Base-by-base conservation (phyloP, 2,329 filamentous ascomycete genomes). In the Verticillium isaacii region DNA sequence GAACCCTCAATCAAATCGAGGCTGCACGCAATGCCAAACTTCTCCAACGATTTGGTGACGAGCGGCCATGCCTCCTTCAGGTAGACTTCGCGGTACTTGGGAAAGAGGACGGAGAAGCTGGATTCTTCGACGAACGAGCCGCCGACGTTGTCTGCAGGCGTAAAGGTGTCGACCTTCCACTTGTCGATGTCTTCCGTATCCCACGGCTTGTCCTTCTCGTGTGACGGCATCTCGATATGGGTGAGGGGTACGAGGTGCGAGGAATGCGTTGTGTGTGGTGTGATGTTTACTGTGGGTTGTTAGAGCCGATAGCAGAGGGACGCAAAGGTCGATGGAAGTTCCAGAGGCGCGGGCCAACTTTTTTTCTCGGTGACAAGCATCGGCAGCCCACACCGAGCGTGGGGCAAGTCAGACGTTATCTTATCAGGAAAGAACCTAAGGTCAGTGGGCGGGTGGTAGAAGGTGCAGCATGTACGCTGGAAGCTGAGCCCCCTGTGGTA, bases 171-270 rank as follows among this genome's bases (percentile, higher is more conserved):
- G 69, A 93, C 80, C 87, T 93, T 94, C 93, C 93, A 98, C 76
- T 97, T 96, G 79, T 98, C 94, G 66, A 98, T 92, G 71, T 97
- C 95, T 65, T 96, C 93, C 61, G 93, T 96, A 71, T 97, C 93
- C 93, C 93, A 96, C 61, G 92, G 91, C 76, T 97, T 97, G 3
- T 96, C 92, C 68, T 86, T 89, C 65, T 97, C 90, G 78, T 97
- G 87, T 34, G 92, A 95, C 65, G 93, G 92, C 93, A 97, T 93
- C 23, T 64, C 54, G 41, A 61, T n/a, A 17, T 36, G 1, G 8
- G 9, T 37, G 15, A 8, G 36, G 5, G 58, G 36, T 15, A n/a
- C 36, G 60, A 14, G 55, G 19, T 39, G 14, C 55, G 37, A 7
- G 32, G 32, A 17, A 14, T 36, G 55, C 14, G 55, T 14, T 39